Base-by-base conservation (phyloP, 1,284 basidiomycete genomes). In the Moesziomyces antarcticus region DNA sequence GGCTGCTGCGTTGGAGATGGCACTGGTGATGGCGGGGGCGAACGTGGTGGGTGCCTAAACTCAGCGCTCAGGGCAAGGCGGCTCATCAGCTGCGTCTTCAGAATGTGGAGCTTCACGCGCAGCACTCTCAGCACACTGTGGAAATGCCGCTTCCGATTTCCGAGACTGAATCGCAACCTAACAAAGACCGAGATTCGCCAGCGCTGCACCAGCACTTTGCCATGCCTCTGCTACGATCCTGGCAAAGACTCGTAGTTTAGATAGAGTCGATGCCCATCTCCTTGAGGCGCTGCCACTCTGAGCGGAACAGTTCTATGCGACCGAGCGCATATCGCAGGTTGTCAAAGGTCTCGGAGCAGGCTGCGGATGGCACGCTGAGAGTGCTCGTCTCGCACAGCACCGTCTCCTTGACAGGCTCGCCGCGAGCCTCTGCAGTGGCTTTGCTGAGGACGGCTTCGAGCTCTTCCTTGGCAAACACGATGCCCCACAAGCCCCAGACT, bases 401-500 rank as follows among this genome's bases (percentile, higher is more conserved):
- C 24, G 67, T 58, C 42, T 63, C 55, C 14, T 56, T 51, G 37
- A 67, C 56, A 3, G 45, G 41, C 44, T 63, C 33, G 24, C 61
- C 62, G n/a, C 61, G 63, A 20, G 58, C 62, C 44, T 72, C 67
- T 6, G 59, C 55, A 5, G 55, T 54, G 18, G 70, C 70, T 43
- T 43, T 56, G 27, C 47, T 21, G 11, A 83, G 50, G 16, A 82
- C 57, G 8, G 60, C 42, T 45, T 76, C 73, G 16, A 83, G 73
- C 35, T 73, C 67, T 33, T 81, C 79, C 35, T 66, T 69, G 4
- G 79, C 79, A 55, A 82, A 79, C 1, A 81, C 79, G 33, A 82
- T 71, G 9, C 82, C 82, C 82, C 82, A 83, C 11, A 83, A 55
- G 5, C 74, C 82, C 82, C 82, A 83, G 21, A 79, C 70, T 10